phyloP scores from a whole-genome alignment of 495 filamentous ascomycete genomes.

The Pyronema omphalodes region DNA sequence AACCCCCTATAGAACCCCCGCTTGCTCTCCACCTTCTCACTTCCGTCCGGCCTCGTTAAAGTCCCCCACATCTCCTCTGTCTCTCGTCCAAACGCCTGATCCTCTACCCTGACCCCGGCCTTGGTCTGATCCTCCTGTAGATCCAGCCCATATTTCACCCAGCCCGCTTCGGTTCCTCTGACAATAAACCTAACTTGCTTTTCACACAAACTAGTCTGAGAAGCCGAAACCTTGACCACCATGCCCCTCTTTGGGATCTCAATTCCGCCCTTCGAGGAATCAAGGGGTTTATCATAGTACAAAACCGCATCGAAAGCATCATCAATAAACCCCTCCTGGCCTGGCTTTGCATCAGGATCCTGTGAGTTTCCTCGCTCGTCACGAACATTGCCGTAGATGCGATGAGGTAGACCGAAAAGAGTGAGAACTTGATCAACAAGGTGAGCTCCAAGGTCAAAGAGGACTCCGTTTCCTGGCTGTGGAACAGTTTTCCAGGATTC shows the following conservation, averaged over 20 bases:
- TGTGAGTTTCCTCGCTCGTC: slow-evolving; percentile 38
- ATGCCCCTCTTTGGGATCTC: slow-evolving; percentile 4
- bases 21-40: slow-evolving; percentile 25
- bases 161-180: slow-evolving; percentile 61
- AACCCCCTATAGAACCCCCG: slow-evolving; percentile 51
- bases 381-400: slow-evolving; percentile 48
- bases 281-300: slow-evolving; percentile 8
- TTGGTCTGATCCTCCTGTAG: slow-evolving; percentile 67
- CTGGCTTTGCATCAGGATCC: slow-evolving; percentile 10
- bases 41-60: slow-evolving; percentile 27
- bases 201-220: slow-evolving; percentile 48
- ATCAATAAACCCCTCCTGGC: slow-evolving; percentile 18
- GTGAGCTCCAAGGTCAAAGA: slow-evolving; percentile 76
- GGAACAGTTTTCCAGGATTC: slow-evolving; percentile 48
- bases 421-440: slow-evolving; percentile 63
- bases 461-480: slow-evolving; percentile 45
- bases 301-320: slow-evolving; percentile 18
- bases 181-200: slow-evolving; percentile 67
- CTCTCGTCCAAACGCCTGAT: slow-evolving; percentile 44
- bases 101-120: slow-evolving; percentile 34
- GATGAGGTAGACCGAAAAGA: slow-evolving; percentile 56
- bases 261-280: not conserved
- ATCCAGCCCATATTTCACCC: slow-evolving; percentile 62
- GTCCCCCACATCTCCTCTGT: slow-evolving; percentile 28
- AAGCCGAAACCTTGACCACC: slow-evolving; percentile 28